These are phyloP conservation scores for Daldinia vernicosa DNA, from an alignment of 495 filamentous ascomycete species.

Conservation along the genomic window DNA sequence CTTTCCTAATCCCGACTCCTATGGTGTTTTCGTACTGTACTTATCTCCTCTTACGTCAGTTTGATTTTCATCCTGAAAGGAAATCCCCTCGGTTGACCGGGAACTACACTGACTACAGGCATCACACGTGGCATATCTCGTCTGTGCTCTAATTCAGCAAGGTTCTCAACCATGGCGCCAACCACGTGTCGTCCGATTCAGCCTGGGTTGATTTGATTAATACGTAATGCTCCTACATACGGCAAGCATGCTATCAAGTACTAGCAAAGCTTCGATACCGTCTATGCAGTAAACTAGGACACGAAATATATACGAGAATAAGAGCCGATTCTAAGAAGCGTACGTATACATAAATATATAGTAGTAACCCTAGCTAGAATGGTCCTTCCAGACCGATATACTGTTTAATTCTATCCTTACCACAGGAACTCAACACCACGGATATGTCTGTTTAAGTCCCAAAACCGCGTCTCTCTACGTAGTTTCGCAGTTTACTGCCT, in stretches of 20 bases:
- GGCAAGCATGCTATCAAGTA: background rate
- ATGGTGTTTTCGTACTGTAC: slow-evolving; percentile 13
- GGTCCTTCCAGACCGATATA: background rate
- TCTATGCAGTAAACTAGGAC: background rate
- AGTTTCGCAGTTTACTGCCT: background rate
- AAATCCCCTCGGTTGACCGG: slow-evolving; percentile 33
- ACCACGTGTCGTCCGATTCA: slow-evolving; percentile 35
- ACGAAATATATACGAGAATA: background rate
- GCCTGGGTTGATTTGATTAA: slow-evolving; percentile 7
- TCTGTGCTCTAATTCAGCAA: slow-evolving; percentile 38
- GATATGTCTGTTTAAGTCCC: background rate
- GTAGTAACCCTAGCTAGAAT: background rate
- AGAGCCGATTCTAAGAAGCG: background rate
- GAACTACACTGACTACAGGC: slow-evolving; percentile 31
- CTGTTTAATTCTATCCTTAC: background rate
- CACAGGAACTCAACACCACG: background rate
- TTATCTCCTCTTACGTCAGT: slow-evolving; percentile 9
- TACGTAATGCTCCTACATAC: slow-evolving; percentile 3
- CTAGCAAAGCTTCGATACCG: background rate
- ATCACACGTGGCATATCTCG: slow-evolving; percentile 37
- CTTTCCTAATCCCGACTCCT: background rate
- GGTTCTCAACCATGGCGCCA: slow-evolving; percentile 26
- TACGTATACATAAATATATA: background rate
- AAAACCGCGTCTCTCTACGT: slow-evolving; percentile 1
- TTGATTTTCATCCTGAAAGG: slow-evolving; percentile 24